Conservation (phyloP, 2,329 filamentous ascomycete species). For the Cladophialophora carrionii region DNA sequence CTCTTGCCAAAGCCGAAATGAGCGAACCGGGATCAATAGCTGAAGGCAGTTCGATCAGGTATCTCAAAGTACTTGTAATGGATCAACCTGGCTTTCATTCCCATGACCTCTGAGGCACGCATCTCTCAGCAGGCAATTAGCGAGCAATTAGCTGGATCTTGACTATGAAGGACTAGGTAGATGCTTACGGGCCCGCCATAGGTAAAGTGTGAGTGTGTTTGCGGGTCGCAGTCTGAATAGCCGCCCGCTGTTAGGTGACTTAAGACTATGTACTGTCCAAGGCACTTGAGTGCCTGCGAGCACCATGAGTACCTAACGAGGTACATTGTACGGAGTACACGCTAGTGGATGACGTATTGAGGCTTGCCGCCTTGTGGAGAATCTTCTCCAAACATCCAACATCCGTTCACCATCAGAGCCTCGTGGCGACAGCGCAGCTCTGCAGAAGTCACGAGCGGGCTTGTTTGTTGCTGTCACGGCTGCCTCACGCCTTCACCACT, state of each 20-base stretch:
- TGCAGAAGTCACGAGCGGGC: background rate
- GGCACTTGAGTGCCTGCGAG: too few relatives aligned
- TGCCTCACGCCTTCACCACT: constrained; percentile 6
- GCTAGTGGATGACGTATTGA: background rate
- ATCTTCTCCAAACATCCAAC: constrained; percentile 7
- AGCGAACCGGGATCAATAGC: background rate
- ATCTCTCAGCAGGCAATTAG: background rate
- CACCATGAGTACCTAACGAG: too few relatives aligned
- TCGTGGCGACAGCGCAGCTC: background rate
- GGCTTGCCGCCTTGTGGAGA: constrained; percentile 5
- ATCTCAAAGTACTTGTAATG: background rate
- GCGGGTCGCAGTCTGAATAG: background rate
- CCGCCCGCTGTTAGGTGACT: too few relatives aligned
- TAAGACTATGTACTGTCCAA: too few relatives aligned
- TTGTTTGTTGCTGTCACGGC: constrained; percentile 5
- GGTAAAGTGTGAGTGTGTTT: background rate
- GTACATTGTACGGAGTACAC: background rate
- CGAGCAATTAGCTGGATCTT: too few relatives aligned
- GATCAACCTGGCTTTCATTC: background rate
- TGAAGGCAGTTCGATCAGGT: background rate
- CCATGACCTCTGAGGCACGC: background rate
- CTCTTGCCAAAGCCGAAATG: background rate
- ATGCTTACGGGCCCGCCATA: background rate
- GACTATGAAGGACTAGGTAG: background rate
- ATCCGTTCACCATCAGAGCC: background rate